Evolutionary conservation across 2,329 filamentous ascomycete species (phyloP), one percentile per base, ranked within the genome.

Genomic region (Delphinella strobiligena): DNA sequence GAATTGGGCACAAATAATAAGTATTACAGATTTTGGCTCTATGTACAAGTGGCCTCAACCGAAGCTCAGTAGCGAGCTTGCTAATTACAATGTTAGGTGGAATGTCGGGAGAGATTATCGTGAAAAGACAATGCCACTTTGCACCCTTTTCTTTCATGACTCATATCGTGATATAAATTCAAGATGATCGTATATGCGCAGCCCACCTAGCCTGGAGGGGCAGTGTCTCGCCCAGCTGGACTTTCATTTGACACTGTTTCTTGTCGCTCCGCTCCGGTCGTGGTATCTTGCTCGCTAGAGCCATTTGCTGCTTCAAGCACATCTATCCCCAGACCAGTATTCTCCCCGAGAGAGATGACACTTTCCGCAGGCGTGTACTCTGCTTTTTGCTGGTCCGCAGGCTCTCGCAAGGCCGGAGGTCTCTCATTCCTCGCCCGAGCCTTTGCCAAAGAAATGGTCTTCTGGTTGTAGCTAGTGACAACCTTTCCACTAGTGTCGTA

Each of bases 401-500:
- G 31, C 14, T 54, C 51, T 34, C 66, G 89, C 41, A 95, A 67
- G 2, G 86, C 87, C 19, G 88, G 91, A 2, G 91, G 91, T 4
- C 91, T 76, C 56, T 94, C 86, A 41, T 82, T 82, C 78, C 93
- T 84, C 46, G 81, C 75, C 43, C 81, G 78, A 10, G 91, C 91
- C 63, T 94, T 94, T 40, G 80, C 75, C 5, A 98, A 74, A 18
- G 83, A 91, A 40, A 98, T 94, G 0, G 91, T 98, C 68, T 93
- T 91, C 57, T 95, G 88, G 56, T 94, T 89, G 62, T 96, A 96
- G 3, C 87, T 94, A 3, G 84, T 91, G 15, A 85, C 87, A 44
- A 94, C 80, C 8, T 81, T 75, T 45, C 82, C 74, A 3, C 74
- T 74, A 53, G 75, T 65, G 50, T 98, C 91, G 45, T 89, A 81